Conservation (phyloP, 768 basidiomycete species). For the Artomyces pyxidatus region DNA sequence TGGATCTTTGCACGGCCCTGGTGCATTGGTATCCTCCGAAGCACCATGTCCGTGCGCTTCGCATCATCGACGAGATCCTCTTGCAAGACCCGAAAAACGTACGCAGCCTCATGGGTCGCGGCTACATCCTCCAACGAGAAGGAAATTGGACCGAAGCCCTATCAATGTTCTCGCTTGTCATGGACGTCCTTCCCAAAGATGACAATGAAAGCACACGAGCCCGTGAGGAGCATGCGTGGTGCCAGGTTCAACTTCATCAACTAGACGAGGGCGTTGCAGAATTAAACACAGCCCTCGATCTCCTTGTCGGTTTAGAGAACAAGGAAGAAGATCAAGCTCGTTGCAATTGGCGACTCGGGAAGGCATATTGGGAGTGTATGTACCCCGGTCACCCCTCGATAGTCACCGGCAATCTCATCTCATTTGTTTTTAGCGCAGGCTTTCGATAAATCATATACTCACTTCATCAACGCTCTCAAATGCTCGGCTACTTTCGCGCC, state of each 20-base stretch:
- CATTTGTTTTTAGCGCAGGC: slow-evolving; percentile 30
- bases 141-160: slow-evolving; percentile 64
- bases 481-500: slow-evolving; percentile 72
- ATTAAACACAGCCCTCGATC: slow-evolving; percentile 40
- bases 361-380: slow-evolving; percentile 70
- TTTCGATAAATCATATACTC: slow-evolving; percentile 62
- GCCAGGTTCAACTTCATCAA: slow-evolving; percentile 46
- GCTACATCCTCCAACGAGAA: slow-evolving; percentile 58
- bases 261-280: slow-evolving; percentile 37
- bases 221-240: slow-evolving; percentile 83
- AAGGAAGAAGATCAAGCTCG: slow-evolving; percentile 58
- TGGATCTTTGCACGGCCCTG: slow-evolving; percentile 64
- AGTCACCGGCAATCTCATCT: background rate
- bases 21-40: slow-evolving; percentile 87
- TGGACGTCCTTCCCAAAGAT: slow-evolving; percentile 37
- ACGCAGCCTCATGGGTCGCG: slow-evolving; percentile 64
- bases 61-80: slow-evolving; percentile 68
- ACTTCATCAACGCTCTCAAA: slow-evolving; percentile 76
- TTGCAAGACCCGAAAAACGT: slow-evolving; percentile 51
- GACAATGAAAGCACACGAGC: slow-evolving; percentile 49
- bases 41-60: slow-evolving; percentile 72
- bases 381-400: slow-evolving; percentile 2
- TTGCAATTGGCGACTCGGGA: slow-evolving; percentile 81
- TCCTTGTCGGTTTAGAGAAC: slow-evolving; percentile 37
- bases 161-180: slow-evolving; percentile 51